Conservation (phyloP, 257 asterid species). For the Ilex asprella region DNA sequence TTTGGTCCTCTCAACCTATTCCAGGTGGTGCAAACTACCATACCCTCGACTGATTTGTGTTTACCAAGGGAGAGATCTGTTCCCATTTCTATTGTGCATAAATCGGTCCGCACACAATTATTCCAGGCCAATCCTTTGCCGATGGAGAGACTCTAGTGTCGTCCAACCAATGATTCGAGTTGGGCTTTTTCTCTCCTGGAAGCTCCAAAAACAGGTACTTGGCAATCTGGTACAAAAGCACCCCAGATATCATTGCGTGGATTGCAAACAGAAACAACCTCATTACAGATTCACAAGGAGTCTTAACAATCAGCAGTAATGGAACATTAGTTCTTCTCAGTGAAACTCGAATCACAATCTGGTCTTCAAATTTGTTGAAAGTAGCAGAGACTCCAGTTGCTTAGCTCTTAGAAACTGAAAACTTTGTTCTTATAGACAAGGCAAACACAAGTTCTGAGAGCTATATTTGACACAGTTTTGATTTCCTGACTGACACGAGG, state of each 20-base stretch:
- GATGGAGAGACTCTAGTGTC: slow-evolving; percentile 23
- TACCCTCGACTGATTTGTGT: too few relatives aligned
- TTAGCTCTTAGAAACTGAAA: slow-evolving; percentile 22
- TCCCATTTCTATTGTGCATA: too few relatives aligned
- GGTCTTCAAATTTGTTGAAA: slow-evolving; percentile 14
- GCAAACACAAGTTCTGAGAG: background rate
- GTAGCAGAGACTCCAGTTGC: slow-evolving; percentile 2
- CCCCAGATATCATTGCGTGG: too few relatives aligned
- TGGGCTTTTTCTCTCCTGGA: background rate
- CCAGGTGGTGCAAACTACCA: too few relatives aligned
- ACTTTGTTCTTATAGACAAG: slow-evolving; percentile 16
- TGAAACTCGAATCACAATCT: slow-evolving; percentile 4
- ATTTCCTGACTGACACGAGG: too few relatives aligned
- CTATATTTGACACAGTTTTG: too few relatives aligned
- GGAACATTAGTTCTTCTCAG: slow-evolving; percentile 7
- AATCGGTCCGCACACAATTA: too few relatives aligned
- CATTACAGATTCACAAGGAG: background rate
- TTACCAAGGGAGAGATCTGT: too few relatives aligned
- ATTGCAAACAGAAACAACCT: too few relatives aligned
- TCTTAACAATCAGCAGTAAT: slow-evolving; percentile 2
- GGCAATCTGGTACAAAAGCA: too few relatives aligned
- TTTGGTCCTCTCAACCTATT: too few relatives aligned
- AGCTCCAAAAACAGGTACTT: too few relatives aligned
- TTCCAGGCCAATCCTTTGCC: slow-evolving; percentile 11
- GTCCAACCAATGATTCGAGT: slow-evolving; percentile 15